Evolutionary conservation across 2,329 filamentous ascomycete genomes (phyloP), one percentile per base, ranked within the genome.

Genomic region (Pseudogymnoascus sp.): DNA sequence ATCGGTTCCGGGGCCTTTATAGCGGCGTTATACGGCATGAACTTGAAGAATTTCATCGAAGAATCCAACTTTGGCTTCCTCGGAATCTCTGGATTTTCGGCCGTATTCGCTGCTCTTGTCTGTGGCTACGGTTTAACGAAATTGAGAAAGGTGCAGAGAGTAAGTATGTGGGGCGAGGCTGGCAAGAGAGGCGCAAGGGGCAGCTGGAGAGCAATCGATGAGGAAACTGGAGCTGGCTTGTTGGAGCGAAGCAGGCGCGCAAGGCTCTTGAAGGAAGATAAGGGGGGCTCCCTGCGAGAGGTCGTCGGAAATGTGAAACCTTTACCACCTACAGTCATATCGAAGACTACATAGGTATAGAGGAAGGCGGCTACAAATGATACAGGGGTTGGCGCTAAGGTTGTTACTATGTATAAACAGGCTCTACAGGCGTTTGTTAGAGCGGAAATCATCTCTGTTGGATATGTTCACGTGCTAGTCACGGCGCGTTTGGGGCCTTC

Each of bases 11-110:
- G 95, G 63, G 97, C 95, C 60, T 96, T 97, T 73, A 83, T 97
- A 71, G 96, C 95, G 7, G 93, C 93, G n/a, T 86, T 99, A n/a
- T 99, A 97, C 81, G 95, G 95, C 70, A 97, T 97, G 93, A 99
- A 99, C 78, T 80, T 99, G 68, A 96, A 97, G 74, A 97, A 97
- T 77, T 97, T 97, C 76, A 91, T 97, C 70, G 95, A 99, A 78
- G 93, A 97, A 74, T 93, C 90, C 1, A 85, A 91, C 75, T 84
- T 91, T 75, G 95, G 93, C 10, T 97, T 99, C 74, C 82, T 82
- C 57, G 84, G 84, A 62, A 87, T 99, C 65, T 91, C 88, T 2
- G 80, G 79, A 16, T 79, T 84, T 66, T 96, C 90, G 64, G 82
- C 88, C 64, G 71, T 87, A 64, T 86, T 93, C 74, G 91, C 90